Base-by-base conservation (phyloP, 352 stramenopile species). In the Pythium folliculosum region DNA sequence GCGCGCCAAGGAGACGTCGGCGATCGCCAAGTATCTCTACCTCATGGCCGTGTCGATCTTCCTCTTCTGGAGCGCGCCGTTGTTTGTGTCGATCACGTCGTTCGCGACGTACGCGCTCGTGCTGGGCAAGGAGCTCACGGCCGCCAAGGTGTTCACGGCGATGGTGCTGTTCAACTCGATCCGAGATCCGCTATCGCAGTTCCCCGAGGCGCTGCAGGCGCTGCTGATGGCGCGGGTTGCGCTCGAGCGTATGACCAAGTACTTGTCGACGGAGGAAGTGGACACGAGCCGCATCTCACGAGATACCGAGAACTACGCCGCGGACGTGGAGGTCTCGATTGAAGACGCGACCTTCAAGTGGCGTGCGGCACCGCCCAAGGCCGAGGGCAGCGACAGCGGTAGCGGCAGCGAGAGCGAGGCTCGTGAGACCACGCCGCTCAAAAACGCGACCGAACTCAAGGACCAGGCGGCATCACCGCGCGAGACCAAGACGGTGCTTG, bases 11-110 rank as follows among this genome's bases (percentile, higher is more conserved):
- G 91, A 97, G 67, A 69, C 93, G 27, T 67, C 80, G 13, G 78
- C 82, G 5, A 76, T 96, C 21, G 48, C 59, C 5, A 82, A 72
- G 23, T 83, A 92, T 35, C 76, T 84, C n/a, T 92, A 94, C 63
- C 71, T 88, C 21, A 73, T 80, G 8, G 78, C 77, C 0, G 45
- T 91, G 49, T 80, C 77, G 17, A 90, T 96, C 65, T 89, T 82
- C 22, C 65, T 74, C 43, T 72, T 78, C 40, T 80, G 63, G 58
- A 61, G 66, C 9, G 55, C 67, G 1, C 73, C 76, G 45, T 17
- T 80, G 21, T 51, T 38, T 30, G 76, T 83, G 13, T 76, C 73
- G 1, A 49, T 73, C 4, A 38, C 68, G 5, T 81, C 73, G 7
- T 81, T 83, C 56, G 67, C 61, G 2, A 56, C 44, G 19, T 83